Percentiles rank a stretch among this genome's conserved stretches.
phyloP scores from a whole-genome alignment of 163 green algal genomes.

The Picocystis sp. region DNA sequence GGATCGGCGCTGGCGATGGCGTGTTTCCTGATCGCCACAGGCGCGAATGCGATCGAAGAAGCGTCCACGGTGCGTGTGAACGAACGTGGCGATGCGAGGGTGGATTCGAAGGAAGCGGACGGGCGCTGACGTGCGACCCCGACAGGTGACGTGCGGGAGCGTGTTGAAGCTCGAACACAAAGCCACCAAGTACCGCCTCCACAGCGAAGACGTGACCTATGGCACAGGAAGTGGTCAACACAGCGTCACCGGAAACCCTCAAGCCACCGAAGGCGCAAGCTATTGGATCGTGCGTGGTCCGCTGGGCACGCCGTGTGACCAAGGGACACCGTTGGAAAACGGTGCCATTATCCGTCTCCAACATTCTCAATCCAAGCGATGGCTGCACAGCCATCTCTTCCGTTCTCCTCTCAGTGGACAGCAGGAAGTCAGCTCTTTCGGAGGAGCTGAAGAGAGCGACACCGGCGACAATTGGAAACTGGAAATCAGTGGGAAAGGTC shows the following conservation, averaged over 20 bases:
- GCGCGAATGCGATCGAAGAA: no score
- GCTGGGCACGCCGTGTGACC: constrained; percentile 24
- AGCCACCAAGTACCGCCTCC: constrained; percentile 35
- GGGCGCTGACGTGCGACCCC: no score
- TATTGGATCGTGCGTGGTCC: constrained; percentile 55
- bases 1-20: no score
- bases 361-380: constrained; percentile 60
- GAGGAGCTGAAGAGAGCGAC: constrained; percentile 43
- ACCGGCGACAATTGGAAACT: constrained; percentile 63
- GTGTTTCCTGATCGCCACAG: no score
- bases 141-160: constrained; percentile 77
- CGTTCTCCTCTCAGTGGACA: constrained; percentile 62
- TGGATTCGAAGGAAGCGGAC: no score
- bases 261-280: constrained; percentile 46
- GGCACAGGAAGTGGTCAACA: constrained; percentile 69
- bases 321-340: constrained; percentile 39
- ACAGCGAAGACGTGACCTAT: constrained; percentile 73
- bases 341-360: constrained; percentile 45
- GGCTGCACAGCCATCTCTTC: constrained; percentile 80
- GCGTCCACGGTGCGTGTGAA: no score
- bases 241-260: constrained; percentile 61
- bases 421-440: constrained; percentile 68
- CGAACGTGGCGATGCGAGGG: no score
- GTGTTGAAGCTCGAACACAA: constrained; percentile 61
- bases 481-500: constrained; percentile 44